Evolutionary conservation across 345 rosid species (phyloP), one percentile per base, ranked within the genome.

Genomic region (Adansonia digitata): DNA sequence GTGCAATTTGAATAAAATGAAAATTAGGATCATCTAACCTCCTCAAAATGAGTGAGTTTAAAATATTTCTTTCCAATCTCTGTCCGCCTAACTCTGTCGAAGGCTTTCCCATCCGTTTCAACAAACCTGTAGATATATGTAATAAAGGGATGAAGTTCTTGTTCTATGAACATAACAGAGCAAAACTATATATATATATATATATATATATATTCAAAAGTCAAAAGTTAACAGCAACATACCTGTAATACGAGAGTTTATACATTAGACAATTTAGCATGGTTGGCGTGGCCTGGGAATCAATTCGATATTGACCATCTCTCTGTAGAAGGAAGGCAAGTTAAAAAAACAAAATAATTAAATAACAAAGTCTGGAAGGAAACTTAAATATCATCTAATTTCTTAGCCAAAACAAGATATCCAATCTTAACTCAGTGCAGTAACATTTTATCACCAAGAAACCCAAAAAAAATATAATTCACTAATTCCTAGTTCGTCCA

Each of bases 201-300:
- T n/a, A 52, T 22, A 20, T 20, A 53, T 8, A 53, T 53, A 53
- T 53, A 53, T 27, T 53, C 13, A 2, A 8, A 8, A 52, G 57
- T 67, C 43, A 17, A 15, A 75, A 51, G 76, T 64, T 46, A 14
- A 27, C 10, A 37, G 61, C 78, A 59, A 45, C 84, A 8, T 71
- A 95, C 99, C 99, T 93, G 91, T 88, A 95, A 87, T 95, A 95
- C 7, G 91, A 90, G 18, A 95, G 97, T 81, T 92, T 95, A 88
- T 93, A 93, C 99, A 95, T 95, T 34, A 95, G 98, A 82, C 88
- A 85, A 56, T 56, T 56, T 24, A 56, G 61, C 61, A 56, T 24
- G 61, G 61, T 56, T 10, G 61, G 61, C 11, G 98, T 91, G 76
- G 99, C 99, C 82, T 93, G 89, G 43, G 91, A 83, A 84, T 95